A percentile compares a stretch with the other conserved stretches of the same genome.
phyloP scores from a whole-genome alignment of 2,329 filamentous ascomycete species.

The Talaromyces sp. region DNA sequence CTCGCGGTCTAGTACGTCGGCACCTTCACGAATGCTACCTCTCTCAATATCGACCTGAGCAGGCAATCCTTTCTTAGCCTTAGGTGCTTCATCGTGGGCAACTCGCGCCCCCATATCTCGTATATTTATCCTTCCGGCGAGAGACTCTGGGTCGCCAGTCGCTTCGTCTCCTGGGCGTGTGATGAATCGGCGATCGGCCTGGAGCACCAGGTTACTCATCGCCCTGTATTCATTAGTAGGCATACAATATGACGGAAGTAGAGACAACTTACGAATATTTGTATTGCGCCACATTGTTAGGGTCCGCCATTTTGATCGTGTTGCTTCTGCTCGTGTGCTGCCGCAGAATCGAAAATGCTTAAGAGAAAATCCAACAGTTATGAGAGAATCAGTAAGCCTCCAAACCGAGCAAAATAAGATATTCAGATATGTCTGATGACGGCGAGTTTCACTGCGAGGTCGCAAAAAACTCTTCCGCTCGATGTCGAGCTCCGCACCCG shows the following conservation, averaged over 20 bases:
- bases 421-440: not conserved
- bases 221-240: constrained; percentile 41
- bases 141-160: constrained; percentile 94
- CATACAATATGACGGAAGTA: not conserved
- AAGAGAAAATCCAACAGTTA: not conserved
- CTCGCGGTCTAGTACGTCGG: constrained; percentile 77
- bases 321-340: not conserved
- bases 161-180: constrained; percentile 89
- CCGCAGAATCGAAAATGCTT: not conserved
- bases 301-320: constrained; percentile 60
- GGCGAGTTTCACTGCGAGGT: not conserved
- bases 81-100: constrained; percentile 73
- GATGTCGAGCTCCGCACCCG: constrained; percentile 17
- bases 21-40: constrained; percentile 72
- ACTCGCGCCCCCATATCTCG: constrained; percentile 89
- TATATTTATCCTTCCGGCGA: constrained; percentile 90
- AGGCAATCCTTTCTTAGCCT: constrained; percentile 68
- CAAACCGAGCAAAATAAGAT: not conserved
- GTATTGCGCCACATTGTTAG: constrained; percentile 84
- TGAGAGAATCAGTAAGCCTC: not conserved
- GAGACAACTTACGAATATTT: constrained; percentile 71
- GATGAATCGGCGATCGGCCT: constrained; percentile 96
- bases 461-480: constrained; percentile 17
- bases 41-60: constrained; percentile 69
- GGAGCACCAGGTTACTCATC: constrained; percentile 99